Evolutionary conservation across 2,329 filamentous ascomycete genomes (phyloP).

Genomic region (Ceratocystis papillata): DNA sequence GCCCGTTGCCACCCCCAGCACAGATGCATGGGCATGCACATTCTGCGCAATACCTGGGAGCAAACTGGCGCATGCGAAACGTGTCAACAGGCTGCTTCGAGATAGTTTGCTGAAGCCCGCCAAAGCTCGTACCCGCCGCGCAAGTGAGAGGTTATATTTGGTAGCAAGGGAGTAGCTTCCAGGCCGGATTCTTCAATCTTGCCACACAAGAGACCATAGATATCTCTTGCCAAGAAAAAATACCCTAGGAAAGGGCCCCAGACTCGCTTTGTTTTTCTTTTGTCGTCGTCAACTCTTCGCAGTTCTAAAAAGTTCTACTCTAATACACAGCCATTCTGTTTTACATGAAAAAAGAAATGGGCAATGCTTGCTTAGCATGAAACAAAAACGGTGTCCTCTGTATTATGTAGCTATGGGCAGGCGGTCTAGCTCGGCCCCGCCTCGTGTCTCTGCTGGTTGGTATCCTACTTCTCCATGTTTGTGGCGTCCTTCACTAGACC

Average conservation of each 20-base stretch:
- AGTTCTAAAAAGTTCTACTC: neutral
- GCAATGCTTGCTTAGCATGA: too few relatives aligned
- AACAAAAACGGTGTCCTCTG: neutral
- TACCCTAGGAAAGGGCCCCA: too few relatives aligned
- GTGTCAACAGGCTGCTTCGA: slow-evolving; percentile 30
- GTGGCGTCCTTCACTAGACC: slow-evolving; percentile 54
- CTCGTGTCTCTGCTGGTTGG: neutral
- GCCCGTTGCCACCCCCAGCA: slow-evolving; percentile 62
- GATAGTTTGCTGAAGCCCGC: neutral
- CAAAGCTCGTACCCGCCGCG: neutral
- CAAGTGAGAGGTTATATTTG: neutral
- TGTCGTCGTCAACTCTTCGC: too few relatives aligned
- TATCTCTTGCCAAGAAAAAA: too few relatives aligned
- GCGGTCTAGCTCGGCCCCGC: too few relatives aligned
- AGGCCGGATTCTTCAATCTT: too few relatives aligned
- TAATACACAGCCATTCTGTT: neutral
- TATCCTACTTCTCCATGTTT: slow-evolving; percentile 38
- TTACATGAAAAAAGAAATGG: too few relatives aligned
- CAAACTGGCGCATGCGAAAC: slow-evolving; percentile 44
- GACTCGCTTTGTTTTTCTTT: too few relatives aligned
- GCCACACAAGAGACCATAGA: too few relatives aligned
- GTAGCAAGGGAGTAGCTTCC: neutral
- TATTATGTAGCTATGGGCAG: neutral
- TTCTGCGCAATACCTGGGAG: slow-evolving; percentile 49
- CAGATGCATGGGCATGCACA: slow-evolving; percentile 57